Evolutionary conservation across 2,329 filamentous ascomycete species (phyloP).

Genomic region (Colletotrichum sp.): DNA sequence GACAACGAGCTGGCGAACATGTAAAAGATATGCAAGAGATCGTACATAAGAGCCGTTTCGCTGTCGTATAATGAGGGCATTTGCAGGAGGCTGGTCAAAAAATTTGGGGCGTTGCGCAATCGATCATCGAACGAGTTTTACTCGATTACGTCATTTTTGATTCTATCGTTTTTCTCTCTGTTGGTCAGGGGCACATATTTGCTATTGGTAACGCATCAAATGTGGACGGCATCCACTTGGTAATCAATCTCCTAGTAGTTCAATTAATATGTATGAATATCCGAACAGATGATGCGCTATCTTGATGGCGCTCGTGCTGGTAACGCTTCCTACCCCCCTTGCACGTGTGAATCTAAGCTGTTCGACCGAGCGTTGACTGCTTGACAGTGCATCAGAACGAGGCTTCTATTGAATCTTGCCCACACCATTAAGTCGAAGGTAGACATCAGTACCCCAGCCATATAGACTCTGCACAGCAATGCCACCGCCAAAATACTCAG

Average conservation of each 20-base stretch:
- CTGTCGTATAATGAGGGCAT: slow-evolving; percentile 7
- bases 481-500: slow-evolving; percentile 96
- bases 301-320: background rate
- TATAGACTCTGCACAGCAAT: slow-evolving; percentile 95
- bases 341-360: background rate
- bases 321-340: background rate
- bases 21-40: slow-evolving; percentile 51
- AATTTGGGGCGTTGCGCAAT: slow-evolving; percentile 16
- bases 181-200: background rate
- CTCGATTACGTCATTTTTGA: background rate
- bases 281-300: background rate
- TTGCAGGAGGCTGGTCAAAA: slow-evolving; percentile 1
- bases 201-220: background rate
- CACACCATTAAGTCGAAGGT: slow-evolving; percentile 68
- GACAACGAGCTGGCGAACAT: slow-evolving; percentile 93
- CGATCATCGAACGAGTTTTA: background rate
- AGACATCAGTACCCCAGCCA: slow-evolving; percentile 85
- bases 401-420: slow-evolving; percentile 52
- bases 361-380: background rate
- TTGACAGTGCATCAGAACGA: background rate
- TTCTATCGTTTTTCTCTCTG: background rate
- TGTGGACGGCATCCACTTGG: slow-evolving; percentile 5
- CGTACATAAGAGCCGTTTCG: slow-evolving; percentile 10
- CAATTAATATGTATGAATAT: background rate
- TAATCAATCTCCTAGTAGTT: slow-evolving; percentile 17